A percentile compares a stretch with the other conserved stretches of the same genome.
Conservation (phyloP, 2,329 filamentous ascomycete species). For the Aquanectria penicillioides region DNA sequence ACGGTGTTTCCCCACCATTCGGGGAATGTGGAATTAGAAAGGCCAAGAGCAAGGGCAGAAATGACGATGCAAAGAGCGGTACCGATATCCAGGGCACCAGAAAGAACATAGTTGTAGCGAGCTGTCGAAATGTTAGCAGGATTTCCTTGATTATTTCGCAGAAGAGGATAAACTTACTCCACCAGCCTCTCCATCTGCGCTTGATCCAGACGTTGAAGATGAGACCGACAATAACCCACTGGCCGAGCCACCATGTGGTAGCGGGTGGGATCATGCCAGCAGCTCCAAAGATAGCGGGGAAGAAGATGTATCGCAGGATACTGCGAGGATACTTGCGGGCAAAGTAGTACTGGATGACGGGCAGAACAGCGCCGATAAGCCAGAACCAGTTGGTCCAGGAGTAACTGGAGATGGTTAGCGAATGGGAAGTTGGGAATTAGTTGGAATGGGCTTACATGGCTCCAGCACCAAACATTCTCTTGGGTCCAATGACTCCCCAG, state of each 20-base stretch:
- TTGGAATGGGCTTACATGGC: constrained; percentile 59
- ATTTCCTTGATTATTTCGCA: no score
- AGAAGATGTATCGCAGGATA: constrained; percentile 71
- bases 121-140: background rate
- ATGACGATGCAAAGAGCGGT: constrained; percentile 11
- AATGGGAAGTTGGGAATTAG: no score
- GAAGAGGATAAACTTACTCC: constrained; percentile 65
- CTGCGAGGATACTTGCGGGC: constrained; percentile 70
- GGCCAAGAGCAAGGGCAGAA: constrained; percentile 6
- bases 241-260: constrained; percentile 72
- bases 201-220: constrained; percentile 76
- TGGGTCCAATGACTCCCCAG: constrained; percentile 78
- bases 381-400: constrained; percentile 74
- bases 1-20: constrained; percentile 9
- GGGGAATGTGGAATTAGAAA: constrained; percentile 1
- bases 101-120: constrained; percentile 13
- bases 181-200: constrained; percentile 74
- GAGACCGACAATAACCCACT: constrained; percentile 73
- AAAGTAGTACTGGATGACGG: constrained; percentile 70
- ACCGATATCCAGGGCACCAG: constrained; percentile 8
- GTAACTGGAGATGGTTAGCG: constrained; percentile 51
- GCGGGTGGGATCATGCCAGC: constrained; percentile 70
- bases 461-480: constrained; percentile 72
- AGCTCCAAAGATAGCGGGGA: constrained; percentile 75
- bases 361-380: constrained; percentile 72